Conservation (phyloP, 2,329 filamentous ascomycete species). For the Stemphylium vesicarium region DNA sequence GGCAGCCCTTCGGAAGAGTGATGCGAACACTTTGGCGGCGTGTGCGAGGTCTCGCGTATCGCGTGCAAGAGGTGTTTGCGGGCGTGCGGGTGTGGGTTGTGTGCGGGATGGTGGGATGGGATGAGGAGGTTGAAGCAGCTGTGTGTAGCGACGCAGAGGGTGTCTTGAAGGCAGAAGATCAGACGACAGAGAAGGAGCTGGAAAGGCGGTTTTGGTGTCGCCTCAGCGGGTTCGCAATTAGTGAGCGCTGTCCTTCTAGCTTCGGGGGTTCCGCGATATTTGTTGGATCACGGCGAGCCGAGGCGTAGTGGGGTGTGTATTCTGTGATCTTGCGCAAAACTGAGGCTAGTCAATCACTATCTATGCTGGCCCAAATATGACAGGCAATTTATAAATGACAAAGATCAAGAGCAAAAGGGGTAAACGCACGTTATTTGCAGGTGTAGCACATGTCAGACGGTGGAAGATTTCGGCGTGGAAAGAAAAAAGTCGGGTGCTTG, state of each 20-base stretch:
- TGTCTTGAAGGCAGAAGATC: constrained; percentile 17
- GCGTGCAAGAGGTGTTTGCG: constrained; percentile 27
- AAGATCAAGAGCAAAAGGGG: background rate
- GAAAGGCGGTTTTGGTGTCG: constrained; percentile 19
- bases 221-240: constrained; percentile 18
- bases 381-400: constrained; percentile 13
- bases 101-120: constrained; percentile 25
- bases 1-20: constrained; percentile 71
- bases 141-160: constrained; percentile 6
- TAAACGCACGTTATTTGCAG: constrained; percentile 10
- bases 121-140: background rate
- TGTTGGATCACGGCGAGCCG: constrained; percentile 20
- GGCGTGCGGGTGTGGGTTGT: constrained; percentile 15
- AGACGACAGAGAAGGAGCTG: constrained; percentile 21
- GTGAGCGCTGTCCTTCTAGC: constrained; percentile 27
- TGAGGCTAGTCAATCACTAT: constrained; percentile 7
- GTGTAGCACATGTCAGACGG: constrained; percentile 12
- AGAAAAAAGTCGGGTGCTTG: constrained; percentile 18
- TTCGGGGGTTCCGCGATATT: constrained; percentile 26
- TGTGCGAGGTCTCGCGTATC: constrained; percentile 26
- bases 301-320: constrained; percentile 19
- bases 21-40: constrained; percentile 92
- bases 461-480: constrained; percentile 17
- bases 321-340: constrained; percentile 16
- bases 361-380: background rate